Evolutionary conservation across 257 asterid genomes (phyloP).

Genomic region (Solanum etuberosum): DNA sequence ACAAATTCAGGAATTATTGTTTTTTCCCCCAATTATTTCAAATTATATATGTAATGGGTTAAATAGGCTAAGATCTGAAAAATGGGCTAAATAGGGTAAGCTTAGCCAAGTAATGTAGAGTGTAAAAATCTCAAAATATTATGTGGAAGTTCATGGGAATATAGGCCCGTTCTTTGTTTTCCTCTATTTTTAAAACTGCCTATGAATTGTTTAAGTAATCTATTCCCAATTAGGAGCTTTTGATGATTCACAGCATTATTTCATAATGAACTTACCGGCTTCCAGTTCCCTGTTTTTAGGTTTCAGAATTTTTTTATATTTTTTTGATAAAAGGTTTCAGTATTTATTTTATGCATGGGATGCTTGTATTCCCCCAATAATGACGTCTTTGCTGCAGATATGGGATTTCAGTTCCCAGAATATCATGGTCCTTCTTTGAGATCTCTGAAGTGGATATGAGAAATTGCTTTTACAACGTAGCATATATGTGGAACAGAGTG

Average conservation of each 20-base stretch:
- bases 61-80: background rate
- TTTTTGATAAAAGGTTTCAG: background rate
- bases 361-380: background rate
- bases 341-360: background rate
- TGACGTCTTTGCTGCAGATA: conserved; percentile 29
- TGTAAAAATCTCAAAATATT: background rate
- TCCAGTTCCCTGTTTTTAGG: background rate
- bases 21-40: background rate
- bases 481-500: conserved; percentile 46
- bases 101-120: background rate
- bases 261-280: background rate
- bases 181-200: background rate
- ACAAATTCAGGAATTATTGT: background rate
- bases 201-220: background rate
- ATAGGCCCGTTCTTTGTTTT: background rate
- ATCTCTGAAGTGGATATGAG: conserved; percentile 65
- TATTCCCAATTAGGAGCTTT: background rate
- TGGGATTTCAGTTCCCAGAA: conserved; percentile 42
- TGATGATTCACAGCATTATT: background rate
- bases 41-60: background rate
- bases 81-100: background rate
- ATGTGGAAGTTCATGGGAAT: background rate
- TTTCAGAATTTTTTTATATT: background rate
- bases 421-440: conserved; percentile 66
- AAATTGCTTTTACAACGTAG: conserved; percentile 36